phyloP scores from a whole-genome alignment of 2,329 filamentous ascomycete genomes.

The Stachybotrys echinatus region DNA sequence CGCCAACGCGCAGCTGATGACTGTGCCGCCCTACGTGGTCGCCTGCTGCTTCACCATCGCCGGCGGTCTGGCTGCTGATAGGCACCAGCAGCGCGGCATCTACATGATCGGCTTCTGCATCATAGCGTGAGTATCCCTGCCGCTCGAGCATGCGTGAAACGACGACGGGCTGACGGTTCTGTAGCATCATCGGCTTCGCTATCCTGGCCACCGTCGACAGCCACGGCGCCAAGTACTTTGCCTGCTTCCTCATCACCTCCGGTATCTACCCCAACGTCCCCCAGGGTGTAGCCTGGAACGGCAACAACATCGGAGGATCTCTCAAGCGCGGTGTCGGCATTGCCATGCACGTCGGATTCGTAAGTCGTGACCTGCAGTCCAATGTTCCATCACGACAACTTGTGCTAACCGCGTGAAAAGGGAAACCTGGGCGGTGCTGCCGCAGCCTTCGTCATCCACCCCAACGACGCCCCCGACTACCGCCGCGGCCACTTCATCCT shows the following conservation, averaged over 20 bases:
- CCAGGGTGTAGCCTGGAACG: constrained; percentile 52
- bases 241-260: constrained; percentile 35
- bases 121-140: constrained; percentile 21
- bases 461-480: constrained; percentile 46
- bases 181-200: constrained; percentile 26
- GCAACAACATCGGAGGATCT: constrained; percentile 52
- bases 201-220: constrained; percentile 24
- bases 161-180: constrained; percentile 7
- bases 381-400: not conserved
- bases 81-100: constrained; percentile 27
- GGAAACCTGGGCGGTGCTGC: constrained; percentile 30
- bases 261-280: constrained; percentile 49
- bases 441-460: constrained; percentile 27
- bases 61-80: constrained; percentile 37
- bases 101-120: constrained; percentile 31
- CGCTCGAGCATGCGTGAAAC: not conserved
- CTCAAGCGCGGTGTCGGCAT: constrained; percentile 51
- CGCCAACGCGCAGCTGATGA: constrained; percentile 31
- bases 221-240: constrained; percentile 40
- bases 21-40: constrained; percentile 30
- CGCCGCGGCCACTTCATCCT: constrained; percentile 55
- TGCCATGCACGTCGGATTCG: constrained; percentile 47
- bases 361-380: constrained; percentile 12
- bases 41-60: constrained; percentile 29
- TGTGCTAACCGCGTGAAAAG: constrained; percentile 14